A percentile compares a stretch with the other conserved stretches of the same genome.
Evolutionary conservation across 768 basidiomycete species (phyloP).

Genomic region (Cyclocybe aegerita): DNA sequence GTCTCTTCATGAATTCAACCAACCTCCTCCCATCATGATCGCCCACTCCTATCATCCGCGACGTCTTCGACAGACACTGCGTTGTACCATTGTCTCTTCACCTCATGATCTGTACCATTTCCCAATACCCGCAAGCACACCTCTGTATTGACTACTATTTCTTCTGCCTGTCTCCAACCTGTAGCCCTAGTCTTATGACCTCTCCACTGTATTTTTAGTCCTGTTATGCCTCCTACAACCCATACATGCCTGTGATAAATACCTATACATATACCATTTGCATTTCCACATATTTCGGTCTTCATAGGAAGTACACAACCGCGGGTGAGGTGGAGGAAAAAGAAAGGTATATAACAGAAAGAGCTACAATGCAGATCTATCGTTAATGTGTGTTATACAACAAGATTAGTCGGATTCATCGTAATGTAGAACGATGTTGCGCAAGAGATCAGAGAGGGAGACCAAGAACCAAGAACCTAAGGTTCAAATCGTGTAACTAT

Average conservation of each 20-base stretch:
- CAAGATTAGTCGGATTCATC: too few relatives aligned
- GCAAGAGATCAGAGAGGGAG: too few relatives aligned
- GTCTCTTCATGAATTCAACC: neutral
- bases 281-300: neutral
- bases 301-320: too few relatives aligned
- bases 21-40: neutral
- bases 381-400: too few relatives aligned
- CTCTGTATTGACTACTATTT: neutral
- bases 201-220: constrained; percentile 10
- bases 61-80: neutral
- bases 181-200: constrained; percentile 1
- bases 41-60: neutral
- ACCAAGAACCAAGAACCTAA: too few relatives aligned
- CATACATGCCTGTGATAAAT: constrained; percentile 4
- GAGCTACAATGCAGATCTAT: too few relatives aligned
- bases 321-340: too few relatives aligned
- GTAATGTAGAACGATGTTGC: too few relatives aligned
- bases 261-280: neutral
- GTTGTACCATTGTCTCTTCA: neutral
- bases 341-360: too few relatives aligned
- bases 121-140: too few relatives aligned
- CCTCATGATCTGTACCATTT: neutral
- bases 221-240: neutral
- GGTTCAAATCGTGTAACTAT: too few relatives aligned
- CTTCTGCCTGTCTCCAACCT: neutral